Conservation (phyloP, 2,329 filamentous ascomycete species). For the Fusarium marasasianum region DNA sequence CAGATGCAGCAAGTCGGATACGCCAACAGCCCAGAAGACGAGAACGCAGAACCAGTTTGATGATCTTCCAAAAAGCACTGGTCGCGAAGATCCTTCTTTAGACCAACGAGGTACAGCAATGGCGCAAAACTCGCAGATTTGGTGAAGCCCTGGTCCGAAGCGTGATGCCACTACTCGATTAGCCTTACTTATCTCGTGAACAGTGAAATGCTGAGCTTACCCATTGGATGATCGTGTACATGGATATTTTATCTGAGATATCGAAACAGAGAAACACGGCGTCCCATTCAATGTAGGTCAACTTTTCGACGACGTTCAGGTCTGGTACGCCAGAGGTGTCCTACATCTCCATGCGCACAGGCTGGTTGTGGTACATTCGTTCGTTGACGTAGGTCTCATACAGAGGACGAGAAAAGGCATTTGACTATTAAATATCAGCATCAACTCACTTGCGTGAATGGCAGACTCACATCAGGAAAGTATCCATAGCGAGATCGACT, state of each 20-base stretch:
- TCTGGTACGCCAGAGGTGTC: conserved; percentile 53
- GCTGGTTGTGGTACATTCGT: conserved; percentile 37
- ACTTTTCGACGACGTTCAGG: conserved; percentile 46
- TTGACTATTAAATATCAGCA: conserved; percentile 39
- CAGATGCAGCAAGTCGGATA: conserved; percentile 47
- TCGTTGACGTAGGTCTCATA: conserved; percentile 50
- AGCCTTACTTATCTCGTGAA: background rate
- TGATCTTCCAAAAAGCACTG: conserved; percentile 39
- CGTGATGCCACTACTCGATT: conserved; percentile 44
- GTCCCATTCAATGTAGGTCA: conserved; percentile 51
- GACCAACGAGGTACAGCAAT: conserved; percentile 46
- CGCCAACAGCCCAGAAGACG: conserved; percentile 14
- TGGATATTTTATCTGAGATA: conserved; percentile 47
- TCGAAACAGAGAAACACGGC: conserved; percentile 53
- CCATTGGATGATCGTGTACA: conserved; percentile 50
- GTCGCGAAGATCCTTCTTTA: conserved; percentile 48
- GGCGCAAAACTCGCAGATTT: conserved; percentile 29
- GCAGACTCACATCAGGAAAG: conserved; percentile 49
- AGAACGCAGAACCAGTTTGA: conserved; percentile 2
- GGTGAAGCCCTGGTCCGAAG: conserved; percentile 43
- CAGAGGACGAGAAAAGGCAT: conserved; percentile 45
- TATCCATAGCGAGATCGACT: conserved; percentile 51
- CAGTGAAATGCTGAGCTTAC: conserved; percentile 28
- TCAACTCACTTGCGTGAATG: rapidly evolving
- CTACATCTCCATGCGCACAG: conserved; percentile 50